Conservation (phyloP, 1,284 basidiomycete genomes). For the Ustilago nuda region DNA sequence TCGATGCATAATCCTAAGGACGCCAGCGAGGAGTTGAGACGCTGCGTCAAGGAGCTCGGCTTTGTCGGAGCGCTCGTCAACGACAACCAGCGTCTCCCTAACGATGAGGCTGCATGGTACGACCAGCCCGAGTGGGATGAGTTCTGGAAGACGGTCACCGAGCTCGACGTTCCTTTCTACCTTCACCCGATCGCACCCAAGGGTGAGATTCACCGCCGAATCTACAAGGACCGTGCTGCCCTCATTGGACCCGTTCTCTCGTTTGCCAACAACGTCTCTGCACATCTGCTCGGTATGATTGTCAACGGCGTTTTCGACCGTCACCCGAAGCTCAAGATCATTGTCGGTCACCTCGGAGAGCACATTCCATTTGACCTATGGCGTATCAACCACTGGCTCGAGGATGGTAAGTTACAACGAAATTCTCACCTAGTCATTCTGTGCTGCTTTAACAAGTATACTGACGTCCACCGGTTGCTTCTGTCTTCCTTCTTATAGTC, state of each 20-base stretch:
- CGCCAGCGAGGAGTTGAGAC: constrained; percentile 63
- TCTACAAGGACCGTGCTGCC: constrained; percentile 66
- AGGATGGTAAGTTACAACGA: constrained; percentile 49
- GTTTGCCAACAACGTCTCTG: constrained; percentile 68
- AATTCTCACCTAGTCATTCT: background rate
- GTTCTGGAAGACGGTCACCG: constrained; percentile 67
- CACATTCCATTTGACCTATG: constrained; percentile 68
- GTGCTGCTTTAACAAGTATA: background rate
- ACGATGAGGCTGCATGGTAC: constrained; percentile 51
- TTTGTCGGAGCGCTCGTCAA: constrained; percentile 51
- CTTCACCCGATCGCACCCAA: constrained; percentile 69
- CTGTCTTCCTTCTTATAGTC: constrained; percentile 20
- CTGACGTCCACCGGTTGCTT: background rate
- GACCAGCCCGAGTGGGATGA: constrained; percentile 49
- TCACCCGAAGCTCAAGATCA: constrained; percentile 69
- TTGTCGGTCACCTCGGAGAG: constrained; percentile 69
- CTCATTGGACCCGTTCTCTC: constrained; percentile 67
- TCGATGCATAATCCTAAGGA: constrained; percentile 69
- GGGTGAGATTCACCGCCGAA: constrained; percentile 62
- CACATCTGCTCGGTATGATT: constrained; percentile 68
- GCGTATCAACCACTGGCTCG: constrained; percentile 69
- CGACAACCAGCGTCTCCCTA: constrained; percentile 49
- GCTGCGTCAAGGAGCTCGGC: constrained; percentile 64
- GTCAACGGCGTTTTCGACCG: constrained; percentile 70
- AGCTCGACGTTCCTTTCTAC: constrained; percentile 69